Conservation (phyloP, 2,329 filamentous ascomycete genomes). For the Sordariomycetes sp. region DNA sequence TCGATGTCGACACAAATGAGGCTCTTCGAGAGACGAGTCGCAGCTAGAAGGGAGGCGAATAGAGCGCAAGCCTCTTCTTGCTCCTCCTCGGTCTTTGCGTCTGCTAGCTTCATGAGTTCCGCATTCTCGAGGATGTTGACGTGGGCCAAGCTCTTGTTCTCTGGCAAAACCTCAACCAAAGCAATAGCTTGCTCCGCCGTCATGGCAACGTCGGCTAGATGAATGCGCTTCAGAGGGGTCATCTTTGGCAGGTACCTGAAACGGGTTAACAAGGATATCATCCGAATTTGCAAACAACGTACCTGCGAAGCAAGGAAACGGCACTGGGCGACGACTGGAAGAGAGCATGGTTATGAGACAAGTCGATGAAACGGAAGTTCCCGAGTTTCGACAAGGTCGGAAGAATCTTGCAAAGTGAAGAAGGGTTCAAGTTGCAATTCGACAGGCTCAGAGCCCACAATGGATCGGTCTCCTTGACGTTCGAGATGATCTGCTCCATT, state of each 20-base stretch:
- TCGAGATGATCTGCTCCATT: constrained; percentile 41
- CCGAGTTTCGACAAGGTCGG: constrained; percentile 61
- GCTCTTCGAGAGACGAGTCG: constrained; percentile 71
- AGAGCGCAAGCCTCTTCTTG: constrained; percentile 93
- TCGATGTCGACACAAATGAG: constrained; percentile 90
- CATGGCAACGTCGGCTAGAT: constrained; percentile 77
- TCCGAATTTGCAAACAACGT: constrained; percentile 11
- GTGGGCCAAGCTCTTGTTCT: constrained; percentile 73
- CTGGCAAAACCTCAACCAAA: constrained; percentile 81
- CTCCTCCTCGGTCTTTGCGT: constrained; percentile 64
- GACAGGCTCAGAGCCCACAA: constrained; percentile 80
- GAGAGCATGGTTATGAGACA: constrained; percentile 80
- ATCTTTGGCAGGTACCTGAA: constrained; percentile 69
- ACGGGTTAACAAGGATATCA: background rate
- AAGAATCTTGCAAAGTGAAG: constrained; percentile 64
- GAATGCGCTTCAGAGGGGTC: constrained; percentile 68
- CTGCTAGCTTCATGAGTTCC: constrained; percentile 59
- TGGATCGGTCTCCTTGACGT: constrained; percentile 42
- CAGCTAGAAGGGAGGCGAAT: constrained; percentile 85
- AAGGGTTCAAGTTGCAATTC: constrained; percentile 70
- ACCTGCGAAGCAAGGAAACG: constrained; percentile 66
- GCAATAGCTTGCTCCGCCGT: constrained; percentile 83
- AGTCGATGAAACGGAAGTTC: constrained; percentile 78
- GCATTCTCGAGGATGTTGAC: constrained; percentile 80
- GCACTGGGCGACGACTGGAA: constrained; percentile 69